Evolutionary conservation across 2,329 filamentous ascomycete species (phyloP), one percentile per base, ranked within the genome.

Genomic region (Dryadomyces sulphureus): DNA sequence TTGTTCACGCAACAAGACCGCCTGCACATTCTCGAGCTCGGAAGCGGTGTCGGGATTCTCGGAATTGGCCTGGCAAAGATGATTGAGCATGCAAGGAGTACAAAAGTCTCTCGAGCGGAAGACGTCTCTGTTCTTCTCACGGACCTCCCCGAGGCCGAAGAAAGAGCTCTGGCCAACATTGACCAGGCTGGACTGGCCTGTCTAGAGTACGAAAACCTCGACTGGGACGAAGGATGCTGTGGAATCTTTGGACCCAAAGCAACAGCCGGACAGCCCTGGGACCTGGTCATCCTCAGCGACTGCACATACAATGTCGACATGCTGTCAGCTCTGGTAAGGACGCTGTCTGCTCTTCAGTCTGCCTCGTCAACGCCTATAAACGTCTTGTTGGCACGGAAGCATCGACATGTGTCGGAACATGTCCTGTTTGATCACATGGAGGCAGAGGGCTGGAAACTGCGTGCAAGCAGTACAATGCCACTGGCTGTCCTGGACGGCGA

Each of bases 241-340:
- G 72, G 70, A 0, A 47, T 43, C 0, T 71, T 77, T 49, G 69
- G 69, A 0, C 52, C 60, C 0, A 55, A 63, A 21, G 63, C 62
- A 1, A 50, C 53, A n/a, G 58, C 62, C 1, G 59, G 57, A 2
- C 49, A 56, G 2, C 43, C 48, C 2, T 78, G 73, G 73, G 68
- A 77, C 48, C 58, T 77, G 5, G 54, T 76, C 41, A 62, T 75
- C 45, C 60, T 78, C 20, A 76, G 73, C 55, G 75, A 79, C 56
- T 77, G 75, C 64, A 77, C 73, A 0, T 78, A 78, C 62, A 78
- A 78, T 50, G 68, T 67, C 45, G 73, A 77, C 55, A 69, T 67
- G 50, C 59, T 78, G 22, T 67, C 70, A 1, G 65, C 70, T 2
- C 62, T 79, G 20, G 68, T 77, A 4, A 65, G 65, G 44, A 77